These are phyloP conservation scores for Cicer yamashitae DNA, from an alignment of 306 rosid genomes.

Conservation along the genomic window DNA sequence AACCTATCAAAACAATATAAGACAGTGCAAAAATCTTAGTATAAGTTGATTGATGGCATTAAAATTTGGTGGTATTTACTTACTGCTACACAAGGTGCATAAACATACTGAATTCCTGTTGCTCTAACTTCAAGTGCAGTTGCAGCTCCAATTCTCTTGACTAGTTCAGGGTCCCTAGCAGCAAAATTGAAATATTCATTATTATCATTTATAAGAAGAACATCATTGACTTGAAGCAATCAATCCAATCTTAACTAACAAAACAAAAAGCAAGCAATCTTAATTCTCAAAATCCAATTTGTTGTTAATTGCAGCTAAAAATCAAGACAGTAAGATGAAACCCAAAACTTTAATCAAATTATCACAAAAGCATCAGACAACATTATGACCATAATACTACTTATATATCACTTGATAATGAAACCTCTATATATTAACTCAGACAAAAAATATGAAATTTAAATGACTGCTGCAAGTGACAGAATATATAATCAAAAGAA, in stretches of 20 bases:
- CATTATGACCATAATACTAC: background rate
- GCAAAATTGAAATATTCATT: no score
- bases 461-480: constrained; percentile 20
- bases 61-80: no score
- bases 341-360: background rate
- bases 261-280: constrained; percentile 24
- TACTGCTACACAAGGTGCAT: no score
- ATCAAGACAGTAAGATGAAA: constrained; percentile 8
- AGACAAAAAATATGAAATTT: background rate
- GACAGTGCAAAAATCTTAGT: no score
- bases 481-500: background rate
- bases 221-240: no score
- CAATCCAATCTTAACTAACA: background rate
- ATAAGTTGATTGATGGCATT: no score
- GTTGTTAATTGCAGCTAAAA: constrained; percentile 26
- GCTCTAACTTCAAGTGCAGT: no score
- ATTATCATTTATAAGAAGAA: no score
- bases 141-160: no score
- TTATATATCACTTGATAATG: constrained; percentile 4
- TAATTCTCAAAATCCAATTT: constrained; percentile 25
- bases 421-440: constrained; percentile 14
- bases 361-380: constrained; percentile 1
- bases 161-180: no score
- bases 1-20: no score
- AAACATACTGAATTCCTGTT: no score